Conservation (phyloP, 176 grass and related monocot species). For the Guadua angustifolia region DNA sequence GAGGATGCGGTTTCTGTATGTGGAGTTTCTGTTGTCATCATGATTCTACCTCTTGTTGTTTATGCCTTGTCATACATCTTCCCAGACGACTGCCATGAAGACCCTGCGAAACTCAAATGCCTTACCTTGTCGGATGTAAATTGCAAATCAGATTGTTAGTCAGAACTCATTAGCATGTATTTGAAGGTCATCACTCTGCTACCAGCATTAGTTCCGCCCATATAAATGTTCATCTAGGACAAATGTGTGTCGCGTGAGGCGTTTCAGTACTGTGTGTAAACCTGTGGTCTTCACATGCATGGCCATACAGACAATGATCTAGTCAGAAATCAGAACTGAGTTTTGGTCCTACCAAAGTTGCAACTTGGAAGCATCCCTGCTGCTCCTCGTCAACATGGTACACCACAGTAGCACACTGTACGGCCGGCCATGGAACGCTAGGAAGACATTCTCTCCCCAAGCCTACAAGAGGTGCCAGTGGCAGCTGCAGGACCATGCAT, state of each 20-base stretch:
- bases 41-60: neutral
- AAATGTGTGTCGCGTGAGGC: neutral
- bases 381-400: neutral
- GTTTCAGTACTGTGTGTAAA: neutral
- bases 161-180: neutral
- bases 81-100: neutral
- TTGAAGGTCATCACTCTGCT: neutral
- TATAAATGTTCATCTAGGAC: neutral
- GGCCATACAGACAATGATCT: neutral
- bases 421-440: neutral
- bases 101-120: neutral
- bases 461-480: too few relatives aligned
- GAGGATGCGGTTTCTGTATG: neutral
- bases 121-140: neutral
- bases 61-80: constrained; percentile 23
- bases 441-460: neutral
- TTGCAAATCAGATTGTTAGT: neutral
- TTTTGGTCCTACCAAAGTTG: neutral
- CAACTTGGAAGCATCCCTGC: neutral
- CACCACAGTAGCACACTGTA: neutral
- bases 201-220: neutral
- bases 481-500: neutral
- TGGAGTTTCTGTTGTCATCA: neutral
- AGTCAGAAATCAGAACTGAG: neutral
- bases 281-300: neutral